A percentile compares a stretch with the other conserved stretches of the same genome.
These are phyloP conservation scores for Tulasnella sp. DNA, from an alignment of 768 basidiomycete species.

Conservation along the genomic window DNA sequence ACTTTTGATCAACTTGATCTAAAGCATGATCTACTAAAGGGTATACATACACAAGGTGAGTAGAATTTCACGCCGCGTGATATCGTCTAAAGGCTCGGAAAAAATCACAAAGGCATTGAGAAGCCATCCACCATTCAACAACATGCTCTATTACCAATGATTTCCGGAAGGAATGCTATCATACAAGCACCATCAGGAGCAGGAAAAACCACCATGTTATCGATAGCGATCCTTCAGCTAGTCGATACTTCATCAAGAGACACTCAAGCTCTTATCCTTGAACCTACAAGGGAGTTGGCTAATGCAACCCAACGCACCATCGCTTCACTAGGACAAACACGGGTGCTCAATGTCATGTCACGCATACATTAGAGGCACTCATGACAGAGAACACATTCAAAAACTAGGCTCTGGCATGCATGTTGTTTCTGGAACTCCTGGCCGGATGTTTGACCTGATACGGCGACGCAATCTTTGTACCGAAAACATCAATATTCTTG, in stretches of 20 bases:
- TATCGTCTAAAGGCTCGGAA: too few relatives aligned
- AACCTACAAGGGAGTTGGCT: conserved; percentile 37
- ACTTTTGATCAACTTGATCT: too few relatives aligned
- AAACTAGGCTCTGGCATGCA: conserved; percentile 37
- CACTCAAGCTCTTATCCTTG: conserved; percentile 34
- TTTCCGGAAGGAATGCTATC: conserved; percentile 31
- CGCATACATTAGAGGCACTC: conserved; percentile 36
- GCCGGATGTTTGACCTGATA: conserved; percentile 39
- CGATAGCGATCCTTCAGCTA: conserved; percentile 34
- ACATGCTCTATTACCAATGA: conserved; percentile 35
- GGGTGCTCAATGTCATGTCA: conserved; percentile 37
- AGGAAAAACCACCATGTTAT: conserved; percentile 39
- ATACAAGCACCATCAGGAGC: conserved; percentile 38
- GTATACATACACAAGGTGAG: too few relatives aligned
- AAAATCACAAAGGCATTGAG: conserved; percentile 28
- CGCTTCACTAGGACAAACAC: conserved; percentile 37
- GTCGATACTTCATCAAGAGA: conserved; percentile 34
- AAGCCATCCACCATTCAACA: conserved; percentile 37
- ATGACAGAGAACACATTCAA: conserved; percentile 34
- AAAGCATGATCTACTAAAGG: too few relatives aligned
- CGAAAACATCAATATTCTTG: conserved; percentile 35
- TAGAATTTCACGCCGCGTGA: too few relatives aligned
- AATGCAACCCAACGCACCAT: conserved; percentile 38
- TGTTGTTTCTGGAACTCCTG: conserved; percentile 37
- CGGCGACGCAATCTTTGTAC: conserved; percentile 33